phyloP scores from a whole-genome alignment of 2,329 filamentous ascomycete species.

The Microdochium nivale region DNA sequence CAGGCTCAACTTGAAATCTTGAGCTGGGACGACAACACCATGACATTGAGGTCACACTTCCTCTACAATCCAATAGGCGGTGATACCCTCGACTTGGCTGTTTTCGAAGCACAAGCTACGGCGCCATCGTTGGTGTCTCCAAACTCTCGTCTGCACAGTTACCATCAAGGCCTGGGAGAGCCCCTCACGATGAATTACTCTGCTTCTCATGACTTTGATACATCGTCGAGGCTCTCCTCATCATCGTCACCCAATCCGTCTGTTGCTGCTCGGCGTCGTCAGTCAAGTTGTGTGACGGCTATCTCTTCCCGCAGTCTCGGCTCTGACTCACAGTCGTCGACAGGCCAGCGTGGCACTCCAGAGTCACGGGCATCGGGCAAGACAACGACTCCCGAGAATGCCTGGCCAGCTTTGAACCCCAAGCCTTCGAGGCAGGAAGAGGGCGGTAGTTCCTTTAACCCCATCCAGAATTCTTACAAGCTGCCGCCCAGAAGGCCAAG shows the following conservation, averaged over 20 bases:
- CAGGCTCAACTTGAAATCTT: background rate
- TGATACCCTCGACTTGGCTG: background rate
- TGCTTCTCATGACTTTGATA: background rate
- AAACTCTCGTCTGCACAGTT: background rate
- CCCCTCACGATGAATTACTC: background rate
- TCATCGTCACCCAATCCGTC: background rate
- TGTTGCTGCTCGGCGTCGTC: background rate
- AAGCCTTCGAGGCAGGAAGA: background rate
- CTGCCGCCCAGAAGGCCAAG: slow-evolving; percentile 1
- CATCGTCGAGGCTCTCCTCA: background rate
- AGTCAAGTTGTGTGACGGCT: background rate
- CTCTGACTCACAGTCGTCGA: background rate
- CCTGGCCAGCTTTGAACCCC: background rate
- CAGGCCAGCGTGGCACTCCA: background rate
- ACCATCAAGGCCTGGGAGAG: background rate
- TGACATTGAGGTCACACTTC: background rate
- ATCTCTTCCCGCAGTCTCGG: background rate
- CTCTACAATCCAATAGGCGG: background rate
- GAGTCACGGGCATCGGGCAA: background rate
- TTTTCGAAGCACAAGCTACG: background rate
- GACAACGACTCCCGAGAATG: background rate
- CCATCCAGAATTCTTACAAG: slow-evolving; percentile 2
- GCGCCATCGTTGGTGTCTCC: background rate
- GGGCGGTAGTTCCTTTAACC: background rate
- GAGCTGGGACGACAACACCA: background rate